Evolutionary conservation across 1,139 yeast species (phyloP), one percentile per base, ranked within the genome.

Genomic region (Taiozyma sp.): DNA sequence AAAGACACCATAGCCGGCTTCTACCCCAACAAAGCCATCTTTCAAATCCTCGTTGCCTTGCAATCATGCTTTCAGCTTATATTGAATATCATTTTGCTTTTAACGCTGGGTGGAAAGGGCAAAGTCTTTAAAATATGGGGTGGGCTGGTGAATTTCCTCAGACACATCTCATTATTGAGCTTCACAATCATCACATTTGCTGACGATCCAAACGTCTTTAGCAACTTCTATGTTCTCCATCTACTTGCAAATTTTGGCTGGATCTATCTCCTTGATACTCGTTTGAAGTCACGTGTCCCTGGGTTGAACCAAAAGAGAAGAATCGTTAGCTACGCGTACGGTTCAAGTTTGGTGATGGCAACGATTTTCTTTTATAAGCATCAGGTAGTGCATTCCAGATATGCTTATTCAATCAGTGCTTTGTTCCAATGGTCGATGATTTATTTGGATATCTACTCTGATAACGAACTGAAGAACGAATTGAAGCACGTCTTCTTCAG

Each of bases 21-120:
- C 19, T 53, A 56, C 41, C 60, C 60, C 13, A 51, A 47, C 14
- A 56, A 49, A 27, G 50, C 58, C 5, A 39, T 57, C 7, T 57
- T 51, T 30, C 55, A 57, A 36, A 51, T 57, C 4, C 34, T 34
- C 1, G 50, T 55, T 8, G 59, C 56, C 0, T 29, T 57, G 2
- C 38, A 49, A 6, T 51, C 58, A 3, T 52, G 48, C n/a, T 43
- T 56, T n/a, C 49, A 49, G 2, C 6, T 48, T 2, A 4, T 49
- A 8, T 47, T 50, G 19, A 28, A 44, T 6, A 16, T 14, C 7
- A 22, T 47, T 1, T 32, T 49, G 24, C 28, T 24, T 22, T 12
- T 13, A 1, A 13, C 27, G 1, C 29, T 57, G 23, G 27, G 13
- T 4, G 2, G 39, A 8, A 43, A 36, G 19, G 28, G 39, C n/a